Base-by-base conservation (phyloP, 306 rosid genomes). In the Citrullus amarus region DNA sequence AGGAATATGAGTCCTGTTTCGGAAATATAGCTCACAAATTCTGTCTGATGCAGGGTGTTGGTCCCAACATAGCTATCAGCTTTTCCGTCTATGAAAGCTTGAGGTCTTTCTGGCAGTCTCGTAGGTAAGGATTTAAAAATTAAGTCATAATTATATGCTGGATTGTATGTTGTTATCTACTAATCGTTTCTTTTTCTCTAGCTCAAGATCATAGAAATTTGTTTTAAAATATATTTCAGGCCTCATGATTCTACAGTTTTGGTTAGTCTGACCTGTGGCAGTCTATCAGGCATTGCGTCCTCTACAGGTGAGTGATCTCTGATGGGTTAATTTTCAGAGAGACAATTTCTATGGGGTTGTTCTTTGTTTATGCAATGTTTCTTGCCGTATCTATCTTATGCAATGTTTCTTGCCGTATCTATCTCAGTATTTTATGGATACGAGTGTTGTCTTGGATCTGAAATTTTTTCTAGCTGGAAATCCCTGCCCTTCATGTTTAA, bases 211-310 rank as follows among this genome's bases (percentile, higher is more conserved):
- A 25, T 59, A 59, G 14, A 36, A 59, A 59, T 9, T 39, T 41
- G 16, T 25, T 41, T 56, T 22, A 48, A 78, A 30, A 48, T 34
- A 63, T 38, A 2, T 59, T 78, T 78, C 86, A 96, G 99, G 86
- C 70, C 99, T 8, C 48, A 85, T 78, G 98, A 96, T 87, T 96
- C 98, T 80, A 76, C 91, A 50, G 85, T 82, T 61, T 84, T 81
- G 69, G 89, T 88, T 83, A 96, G 98, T 85, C 85, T 96, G 81
- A 88, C 96, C 34, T 96, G 99, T 39, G 99, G 99, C 57, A 96
- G 99, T 85, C 91, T 96, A 77, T 92, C 99, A 34, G 99, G 99
- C 86, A 88, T 96, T 83, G 96, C 93, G 65, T 92, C 98, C 71
- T 96, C 99, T 79, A 92, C 99, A 82, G 96, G 99, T 92, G 89